phyloP scores from a whole-genome alignment of 2,329 filamentous ascomycete genomes.

The Chaetomium globosum region DNA sequence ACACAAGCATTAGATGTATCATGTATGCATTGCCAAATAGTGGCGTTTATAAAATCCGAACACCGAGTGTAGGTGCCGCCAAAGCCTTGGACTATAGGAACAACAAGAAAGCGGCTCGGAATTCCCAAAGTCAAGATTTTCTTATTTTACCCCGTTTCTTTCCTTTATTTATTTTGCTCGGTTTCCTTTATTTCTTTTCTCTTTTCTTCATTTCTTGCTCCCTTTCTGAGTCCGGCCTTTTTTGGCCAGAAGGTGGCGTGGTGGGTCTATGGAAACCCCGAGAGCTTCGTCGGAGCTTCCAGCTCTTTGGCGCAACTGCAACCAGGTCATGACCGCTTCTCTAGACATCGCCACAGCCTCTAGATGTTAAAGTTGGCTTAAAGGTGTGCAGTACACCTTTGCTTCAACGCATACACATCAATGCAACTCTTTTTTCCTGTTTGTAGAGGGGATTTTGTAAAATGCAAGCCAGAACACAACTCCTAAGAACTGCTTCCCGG shows the following conservation, averaged over 20 bases:
- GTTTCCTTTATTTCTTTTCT: no score
- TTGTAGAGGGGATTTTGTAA: slow-evolving; percentile 12
- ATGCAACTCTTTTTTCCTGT: background rate
- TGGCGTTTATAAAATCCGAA: no score
- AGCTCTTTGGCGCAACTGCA: background rate
- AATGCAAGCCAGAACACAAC: slow-evolving; percentile 47
- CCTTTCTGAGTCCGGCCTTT: no score
- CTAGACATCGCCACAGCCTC: slow-evolving; percentile 17
- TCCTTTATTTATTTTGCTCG: no score
- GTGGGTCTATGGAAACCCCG: slow-evolving; percentile 34
- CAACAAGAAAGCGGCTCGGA: no score
- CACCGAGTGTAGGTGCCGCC: no score
- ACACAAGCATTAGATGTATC: no score
- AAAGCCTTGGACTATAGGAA: no score
- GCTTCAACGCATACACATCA: slow-evolving; percentile 13
- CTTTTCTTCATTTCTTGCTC: no score
- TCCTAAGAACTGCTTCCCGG: slow-evolving; percentile 43
- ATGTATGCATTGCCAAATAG: no score
- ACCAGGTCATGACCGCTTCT: background rate
- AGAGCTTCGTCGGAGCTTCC: slow-evolving; percentile 34
- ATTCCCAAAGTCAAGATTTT: no score
- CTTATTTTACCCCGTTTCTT: no score
- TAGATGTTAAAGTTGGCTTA: background rate
- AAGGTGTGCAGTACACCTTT: slow-evolving; percentile 9
- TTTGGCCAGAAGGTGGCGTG: background rate